Base-by-base conservation (phyloP, 208 protist species). In the Crithidia sp. region DNA sequence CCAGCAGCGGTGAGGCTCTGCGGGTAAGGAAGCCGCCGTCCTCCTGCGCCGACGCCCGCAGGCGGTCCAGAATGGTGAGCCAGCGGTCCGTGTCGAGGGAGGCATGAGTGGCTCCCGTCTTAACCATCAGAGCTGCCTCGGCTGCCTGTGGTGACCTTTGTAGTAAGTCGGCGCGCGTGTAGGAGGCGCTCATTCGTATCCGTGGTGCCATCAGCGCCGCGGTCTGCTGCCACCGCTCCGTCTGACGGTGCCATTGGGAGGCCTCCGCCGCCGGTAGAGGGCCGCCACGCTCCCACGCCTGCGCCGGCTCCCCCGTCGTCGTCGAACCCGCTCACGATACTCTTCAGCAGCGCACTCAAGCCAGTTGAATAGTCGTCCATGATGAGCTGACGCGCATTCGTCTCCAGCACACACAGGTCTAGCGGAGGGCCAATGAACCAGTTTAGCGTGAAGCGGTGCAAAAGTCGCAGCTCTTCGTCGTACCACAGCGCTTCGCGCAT, bases 321-420 rank as follows among this genome's bases (percentile, higher is more conserved):
- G 2, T 44, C 55, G 14, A 62, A 69, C 39, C 53, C 52, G 17
- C 5, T 37, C 4, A 53, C 43, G 5, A 70, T 12, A 9, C 12
- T 40, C 19, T n/a, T 70, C 28, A 70, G 19, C 40, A 59, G 53
- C 39, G 5, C 17, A 43, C 43, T 47, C 12, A 8, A 17, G 7
- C 9, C 13, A 17, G 41, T 44, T 36, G 62, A 56, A 74, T 28
- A 28, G 19, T 79, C 67, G 16, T 36, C 44, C 0, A 67, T 19
- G 28, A 79, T 63, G 28, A 13, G 58, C 41, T 79, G 74, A 4
- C 74, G 60, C 17, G 40, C 41, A 17, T 65, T 44, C 8, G 74
- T 79, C 68, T 79, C 74, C 37, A 67, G 43, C 52, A 79, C 52
- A 43, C 50, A 73, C 16, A 79, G 14, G 7, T 72, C 67, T 10